phyloP scores from a whole-genome alignment of 2,329 filamentous ascomycete genomes.

The Zasmidium angulare region DNA sequence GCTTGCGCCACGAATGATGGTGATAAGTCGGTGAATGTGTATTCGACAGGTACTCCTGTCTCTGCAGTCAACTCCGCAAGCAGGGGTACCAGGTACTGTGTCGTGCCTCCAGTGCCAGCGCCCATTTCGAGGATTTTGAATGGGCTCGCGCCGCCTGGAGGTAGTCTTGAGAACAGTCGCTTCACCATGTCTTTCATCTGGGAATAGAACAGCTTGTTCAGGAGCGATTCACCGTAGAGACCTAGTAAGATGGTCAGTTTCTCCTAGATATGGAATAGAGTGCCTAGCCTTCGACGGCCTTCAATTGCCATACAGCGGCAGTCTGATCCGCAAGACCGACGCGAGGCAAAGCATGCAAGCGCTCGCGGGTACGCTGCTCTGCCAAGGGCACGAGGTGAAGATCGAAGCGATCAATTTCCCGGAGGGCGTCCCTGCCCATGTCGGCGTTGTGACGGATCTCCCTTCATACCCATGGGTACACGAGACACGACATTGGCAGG shows the following conservation, averaged over 20 bases:
- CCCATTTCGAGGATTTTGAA: conserved; percentile 3
- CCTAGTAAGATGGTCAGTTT: neutral
- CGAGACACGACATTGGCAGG: conserved; percentile 10
- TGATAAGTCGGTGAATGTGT: conserved; percentile 49
- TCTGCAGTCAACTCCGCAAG: conserved; percentile 22
- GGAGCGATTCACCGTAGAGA: neutral
- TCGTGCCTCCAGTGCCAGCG: neutral
- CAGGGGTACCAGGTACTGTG: neutral
- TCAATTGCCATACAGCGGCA: too few species aligned
- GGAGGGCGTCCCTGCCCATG: neutral
- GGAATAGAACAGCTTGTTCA: neutral
- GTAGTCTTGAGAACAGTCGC: neutral
- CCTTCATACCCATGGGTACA: conserved; percentile 17
- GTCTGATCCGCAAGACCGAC: too few species aligned
- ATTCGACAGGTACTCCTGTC: conserved; percentile 33
- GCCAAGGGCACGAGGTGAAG: too few species aligned
- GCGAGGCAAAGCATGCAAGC: too few species aligned
- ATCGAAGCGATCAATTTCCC: too few species aligned
- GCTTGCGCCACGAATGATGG: conserved; percentile 28
- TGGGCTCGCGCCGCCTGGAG: neutral
- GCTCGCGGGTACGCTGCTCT: too few species aligned
- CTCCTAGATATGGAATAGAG: too few species aligned
- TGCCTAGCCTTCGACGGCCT: too few species aligned
- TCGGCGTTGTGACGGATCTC: conserved; percentile 10
- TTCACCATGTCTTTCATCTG: neutral